Conservation (phyloP, 345 rosid genomes). For the Kernera saxatilis region DNA sequence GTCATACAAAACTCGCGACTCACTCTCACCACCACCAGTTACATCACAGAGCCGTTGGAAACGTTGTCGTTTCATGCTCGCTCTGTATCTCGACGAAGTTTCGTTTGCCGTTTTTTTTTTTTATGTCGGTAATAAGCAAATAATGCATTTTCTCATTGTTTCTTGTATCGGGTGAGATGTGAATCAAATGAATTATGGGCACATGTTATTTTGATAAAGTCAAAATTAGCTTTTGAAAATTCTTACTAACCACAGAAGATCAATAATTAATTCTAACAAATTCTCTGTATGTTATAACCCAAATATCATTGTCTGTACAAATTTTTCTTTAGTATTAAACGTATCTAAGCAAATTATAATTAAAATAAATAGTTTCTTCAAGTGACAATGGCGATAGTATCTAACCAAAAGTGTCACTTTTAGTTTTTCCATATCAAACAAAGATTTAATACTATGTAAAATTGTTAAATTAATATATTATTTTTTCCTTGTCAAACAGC, state of each 20-base stretch:
- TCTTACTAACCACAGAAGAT: not conserved
- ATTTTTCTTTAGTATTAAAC: not conserved
- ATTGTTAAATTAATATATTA: not conserved
- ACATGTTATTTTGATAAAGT: conserved; percentile 1
- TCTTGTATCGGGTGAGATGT: not conserved
- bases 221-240: conserved; percentile 1
- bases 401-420: not conserved
- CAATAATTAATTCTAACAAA: not conserved
- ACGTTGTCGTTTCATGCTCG: not conserved
- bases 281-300: not conserved
- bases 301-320: not conserved
- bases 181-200: not conserved
- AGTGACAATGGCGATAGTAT: not conserved
- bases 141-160: not conserved
- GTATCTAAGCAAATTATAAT: not conserved
- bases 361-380: not conserved
- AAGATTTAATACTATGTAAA: not conserved
- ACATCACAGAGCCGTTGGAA: conserved; percentile 7
- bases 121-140: conserved; percentile 20
- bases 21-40: not conserved
- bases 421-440: not conserved
- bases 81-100: conserved; percentile 12
- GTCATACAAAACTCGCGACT: not conserved
- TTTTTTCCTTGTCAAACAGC: not conserved
- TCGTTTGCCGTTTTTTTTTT: not conserved